A percentile compares a stretch with the other conserved stretches of the same genome.
Evolutionary conservation across 805 yeast species (phyloP).

Genomic region (Brettanomyces nanus): DNA sequence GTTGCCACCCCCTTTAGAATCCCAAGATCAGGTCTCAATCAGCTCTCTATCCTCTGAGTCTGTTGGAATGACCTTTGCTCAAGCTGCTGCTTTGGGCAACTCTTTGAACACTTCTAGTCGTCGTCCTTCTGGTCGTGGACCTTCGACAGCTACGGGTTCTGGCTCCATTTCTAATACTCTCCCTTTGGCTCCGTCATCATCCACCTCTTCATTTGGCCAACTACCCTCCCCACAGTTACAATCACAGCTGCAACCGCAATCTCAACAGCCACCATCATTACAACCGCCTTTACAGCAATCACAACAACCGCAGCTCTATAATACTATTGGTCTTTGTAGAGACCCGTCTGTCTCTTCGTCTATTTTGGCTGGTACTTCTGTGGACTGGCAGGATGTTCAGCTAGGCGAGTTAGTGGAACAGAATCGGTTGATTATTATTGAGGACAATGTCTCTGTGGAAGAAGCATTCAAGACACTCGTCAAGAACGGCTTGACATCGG

Average conservation of each 20-base stretch:
- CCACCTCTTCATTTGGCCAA: background rate
- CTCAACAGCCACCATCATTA: constrained; percentile 4
- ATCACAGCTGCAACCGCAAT: constrained; percentile 1
- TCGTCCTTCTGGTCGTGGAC: no score
- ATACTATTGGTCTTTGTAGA: constrained; percentile 24
- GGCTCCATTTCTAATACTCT: background rate
- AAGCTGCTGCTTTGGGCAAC: background rate
- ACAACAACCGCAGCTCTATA: background rate
- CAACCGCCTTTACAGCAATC: constrained; percentile 4
- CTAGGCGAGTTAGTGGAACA: constrained; percentile 69
- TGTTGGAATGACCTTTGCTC: background rate
- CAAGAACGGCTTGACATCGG: constrained; percentile 67
- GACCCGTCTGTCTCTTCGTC: constrained; percentile 30
- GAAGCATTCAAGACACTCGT: constrained; percentile 76
- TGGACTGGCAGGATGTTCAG: constrained; percentile 68
- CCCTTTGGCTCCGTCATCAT: constrained; percentile 1
- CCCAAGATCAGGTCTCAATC: constrained; percentile 9
- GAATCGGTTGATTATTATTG: constrained; percentile 66
- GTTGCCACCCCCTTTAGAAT: constrained; percentile 63
- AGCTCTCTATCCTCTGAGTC: constrained; percentile 8
- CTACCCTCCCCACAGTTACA: background rate
- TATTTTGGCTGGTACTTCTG: constrained; percentile 20
- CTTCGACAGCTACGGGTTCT: background rate
- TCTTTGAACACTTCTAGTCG: background rate
- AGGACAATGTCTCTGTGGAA: constrained; percentile 67